Evolutionary conservation across 805 yeast species (phyloP), one percentile per base, ranked within the genome.

Genomic region (Ascoidea asiatica): DNA sequence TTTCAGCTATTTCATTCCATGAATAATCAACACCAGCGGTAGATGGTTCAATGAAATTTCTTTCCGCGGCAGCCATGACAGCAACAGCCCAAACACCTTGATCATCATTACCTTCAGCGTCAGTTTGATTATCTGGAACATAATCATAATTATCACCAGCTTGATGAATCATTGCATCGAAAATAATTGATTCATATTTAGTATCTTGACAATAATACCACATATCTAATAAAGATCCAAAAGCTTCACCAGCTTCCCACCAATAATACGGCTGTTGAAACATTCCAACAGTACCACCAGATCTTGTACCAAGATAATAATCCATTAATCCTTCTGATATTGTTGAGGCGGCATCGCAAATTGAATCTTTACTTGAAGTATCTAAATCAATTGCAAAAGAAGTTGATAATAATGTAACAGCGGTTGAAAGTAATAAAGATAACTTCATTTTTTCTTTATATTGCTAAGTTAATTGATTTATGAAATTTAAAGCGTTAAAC

Each of bases 171-270:
- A 70, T 67, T 11, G 64, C 75, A 23, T 64, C 61, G 33, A 47
- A 56, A 22, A 70, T 56, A 40, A 53, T 46, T 1, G 41, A 19
- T 44, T 61, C 45, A 48, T 65, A 60, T 2, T 63, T 61, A 6
- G 44, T 48, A 48, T 69, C 67, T 29, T 54, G 22, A 53, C 75
- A 70, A 46, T 57, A 61, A 5, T 61, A 56, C 49, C 56, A 62
- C 54, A 65, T 67, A 47, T 65, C 66, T 19, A 70, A 51, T 52
- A 70, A 53, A 1, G 72, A 70, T 19, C 74, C 75, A 54, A 70
- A 70, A 4, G 71, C 72, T 53, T 67, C 72, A 20, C 74, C 73
- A 21, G 73, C 73, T 48, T 70, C 62, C 75, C 75, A 70, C 75
- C 75, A 70, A 57, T 69, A 70, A 60, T 70, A 65, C 2, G 73